Base-by-base conservation (phyloP, 441 rosid genomes). In the Gossypium aridum region DNA sequence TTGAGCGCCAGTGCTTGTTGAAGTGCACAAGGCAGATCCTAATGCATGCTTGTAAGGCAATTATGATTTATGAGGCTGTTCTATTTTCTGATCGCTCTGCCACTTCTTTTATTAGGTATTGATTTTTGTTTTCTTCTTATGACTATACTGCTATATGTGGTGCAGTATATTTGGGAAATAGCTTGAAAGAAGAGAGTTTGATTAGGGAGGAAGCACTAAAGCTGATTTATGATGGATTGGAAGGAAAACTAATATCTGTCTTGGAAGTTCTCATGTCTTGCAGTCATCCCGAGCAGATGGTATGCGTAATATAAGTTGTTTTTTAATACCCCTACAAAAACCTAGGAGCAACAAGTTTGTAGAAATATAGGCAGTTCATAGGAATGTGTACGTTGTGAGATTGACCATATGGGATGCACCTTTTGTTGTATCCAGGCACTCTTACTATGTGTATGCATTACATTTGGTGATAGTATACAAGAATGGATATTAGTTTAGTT, bases 1-100 rank as follows among this genome's bases (percentile, higher is more conserved):
- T 90, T 5, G 98, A 96, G 85, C 90, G 99, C 17, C 98, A 96
- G 77, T 96, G 99, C 91, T 83, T 96, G 83, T 86, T 96, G 75
- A 96, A 94, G 87, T 92, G 98, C 81, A 91, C 91, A n/a, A 82
- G 93, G 85, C 85, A 79, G 77, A 86, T 94, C 83, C 90, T 96
- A 76, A 76, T 80, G 77, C 93, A 87, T 88, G 90, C 99, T 34
- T 80, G 99, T 96, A 90, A 82, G 97, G 84, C 43, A 28, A 71
- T 37, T 37, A 37, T 37, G 45, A 37, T 37, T 57, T 57, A 62
- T 45, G 70, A 39, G 12, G 13, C 76, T 80, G 23, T 62, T 70
- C 55, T 71, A 23, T 79, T 73, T 47, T 73, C 17, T 17, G 62
- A 23, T n/a, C 0, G 26, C 4, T 28, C 28, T 64, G 25, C 53